Evolutionary conservation across 176 grass and related monocot species (phyloP).

Genomic region (Oryza meridionalis): DNA sequence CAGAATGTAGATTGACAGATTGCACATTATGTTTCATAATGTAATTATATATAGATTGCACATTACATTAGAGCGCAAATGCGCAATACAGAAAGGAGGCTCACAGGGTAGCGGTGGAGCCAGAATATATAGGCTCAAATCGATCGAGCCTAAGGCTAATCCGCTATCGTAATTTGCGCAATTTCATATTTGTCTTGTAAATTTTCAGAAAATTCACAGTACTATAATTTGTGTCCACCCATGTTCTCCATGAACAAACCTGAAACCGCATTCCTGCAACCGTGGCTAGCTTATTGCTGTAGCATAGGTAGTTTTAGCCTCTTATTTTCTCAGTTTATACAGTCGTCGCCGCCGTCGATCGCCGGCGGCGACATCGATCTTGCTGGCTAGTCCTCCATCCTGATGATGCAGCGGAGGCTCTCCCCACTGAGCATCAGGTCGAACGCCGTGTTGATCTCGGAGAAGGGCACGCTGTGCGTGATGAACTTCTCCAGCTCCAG

Average conservation of each 20-base stretch:
- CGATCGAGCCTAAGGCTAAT: no score
- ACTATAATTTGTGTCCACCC: no score
- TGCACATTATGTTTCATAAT: background rate
- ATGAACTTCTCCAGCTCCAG: conserved; percentile 91
- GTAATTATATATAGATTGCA: background rate
- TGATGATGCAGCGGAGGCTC: conserved; percentile 82
- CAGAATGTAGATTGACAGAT: background rate
- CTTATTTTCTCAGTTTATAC: no score
- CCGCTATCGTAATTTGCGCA: no score
- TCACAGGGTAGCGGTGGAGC: no score
- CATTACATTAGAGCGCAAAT: background rate
- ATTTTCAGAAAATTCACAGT: background rate
- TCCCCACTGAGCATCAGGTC: conserved; percentile 74
- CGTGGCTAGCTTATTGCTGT: no score
- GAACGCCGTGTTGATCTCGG: conserved; percentile 80
- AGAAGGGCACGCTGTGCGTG: conserved; percentile 64
- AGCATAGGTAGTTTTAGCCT: no score
- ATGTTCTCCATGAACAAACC: background rate
- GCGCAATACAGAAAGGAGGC: no score
- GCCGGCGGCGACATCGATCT: conserved; percentile 10
- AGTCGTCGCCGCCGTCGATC: no score
- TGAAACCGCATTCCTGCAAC: no score
- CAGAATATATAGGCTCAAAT: no score
- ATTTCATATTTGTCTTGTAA: background rate
- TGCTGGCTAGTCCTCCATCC: conserved; percentile 50